These are phyloP conservation scores for Hymenoscyphus scutula DNA, from an alignment of 2,329 filamentous ascomycete species.

Conservation along the genomic window DNA sequence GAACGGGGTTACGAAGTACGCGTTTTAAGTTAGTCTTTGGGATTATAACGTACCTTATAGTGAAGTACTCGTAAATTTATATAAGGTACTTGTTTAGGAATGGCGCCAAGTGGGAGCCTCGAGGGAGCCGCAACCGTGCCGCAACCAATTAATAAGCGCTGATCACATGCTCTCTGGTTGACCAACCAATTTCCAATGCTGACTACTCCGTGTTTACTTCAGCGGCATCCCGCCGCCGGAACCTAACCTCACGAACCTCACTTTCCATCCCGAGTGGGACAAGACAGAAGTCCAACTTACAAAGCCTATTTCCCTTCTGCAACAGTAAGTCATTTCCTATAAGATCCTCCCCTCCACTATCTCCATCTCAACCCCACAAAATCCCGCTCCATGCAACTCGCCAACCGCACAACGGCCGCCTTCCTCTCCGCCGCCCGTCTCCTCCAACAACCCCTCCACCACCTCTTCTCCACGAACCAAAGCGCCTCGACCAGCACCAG, in stretches of 20 bases:
- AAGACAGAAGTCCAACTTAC: background rate
- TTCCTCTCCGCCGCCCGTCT: conserved; percentile 14
- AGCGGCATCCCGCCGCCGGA: background rate
- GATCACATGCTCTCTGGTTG: background rate
- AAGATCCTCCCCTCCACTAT: background rate
- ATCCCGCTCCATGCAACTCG: conserved; percentile 16
- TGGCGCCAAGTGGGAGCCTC: background rate
- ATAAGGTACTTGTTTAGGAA: background rate
- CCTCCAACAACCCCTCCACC: conserved; percentile 13
- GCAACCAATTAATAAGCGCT: background rate
- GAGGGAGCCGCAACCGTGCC: conserved; percentile 5
- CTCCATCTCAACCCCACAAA: too few species aligned
- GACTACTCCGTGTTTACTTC: background rate
- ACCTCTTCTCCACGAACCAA: conserved; percentile 8
- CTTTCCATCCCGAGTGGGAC: background rate
- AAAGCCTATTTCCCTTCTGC: background rate
- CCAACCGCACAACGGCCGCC: conserved; percentile 14
- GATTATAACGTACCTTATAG: background rate
- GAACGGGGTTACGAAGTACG: too few species aligned
- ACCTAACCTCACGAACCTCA: too few species aligned
- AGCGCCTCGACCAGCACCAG: background rate
- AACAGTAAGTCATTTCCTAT: conserved; percentile 5
- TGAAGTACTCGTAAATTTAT: background rate
- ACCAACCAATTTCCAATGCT: conserved; percentile 3
- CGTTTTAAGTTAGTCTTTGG: too few species aligned